These are phyloP conservation scores for Apiospora pterosperma DNA, from an alignment of 2,329 filamentous ascomycete species.

Conservation along the genomic window DNA sequence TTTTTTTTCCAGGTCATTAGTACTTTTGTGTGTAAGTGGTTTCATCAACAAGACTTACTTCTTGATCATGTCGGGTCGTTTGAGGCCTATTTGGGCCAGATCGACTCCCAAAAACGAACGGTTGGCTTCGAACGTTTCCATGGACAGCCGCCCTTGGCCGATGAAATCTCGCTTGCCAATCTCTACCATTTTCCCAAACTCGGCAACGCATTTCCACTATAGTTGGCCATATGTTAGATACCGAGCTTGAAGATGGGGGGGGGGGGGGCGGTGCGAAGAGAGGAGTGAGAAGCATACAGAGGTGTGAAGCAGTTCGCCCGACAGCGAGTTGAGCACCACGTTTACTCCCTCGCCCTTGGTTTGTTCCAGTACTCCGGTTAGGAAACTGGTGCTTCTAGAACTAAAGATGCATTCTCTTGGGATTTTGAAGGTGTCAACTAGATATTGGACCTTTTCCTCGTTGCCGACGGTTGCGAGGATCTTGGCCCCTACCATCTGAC, in stretches of 20 bases:
- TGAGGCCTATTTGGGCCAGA: constrained; percentile 17
- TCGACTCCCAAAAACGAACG: constrained; percentile 33
- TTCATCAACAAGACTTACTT: too few species aligned
- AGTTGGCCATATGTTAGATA: too few species aligned
- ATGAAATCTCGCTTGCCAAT: constrained; percentile 41
- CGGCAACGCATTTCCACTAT: constrained; percentile 43
- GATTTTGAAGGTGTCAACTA: constrained; percentile 10
- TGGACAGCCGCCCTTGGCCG: constrained; percentile 36
- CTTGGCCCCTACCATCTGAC: constrained; percentile 12
- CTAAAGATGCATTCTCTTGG: constrained; percentile 14
- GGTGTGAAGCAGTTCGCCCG: constrained; percentile 34
- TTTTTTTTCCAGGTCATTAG: too few species aligned
- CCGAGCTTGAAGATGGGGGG: too few species aligned
- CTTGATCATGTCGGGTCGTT: constrained; percentile 7
- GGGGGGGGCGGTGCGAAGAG: too few species aligned
- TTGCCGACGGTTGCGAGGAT: constrained; percentile 13
- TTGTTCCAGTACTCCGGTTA: constrained; percentile 9
- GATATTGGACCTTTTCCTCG: constrained; percentile 12
- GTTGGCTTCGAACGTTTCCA: constrained; percentile 39
- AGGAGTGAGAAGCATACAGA: too few species aligned
- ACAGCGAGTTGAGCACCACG: constrained; percentile 33
- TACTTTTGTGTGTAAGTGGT: too few species aligned
- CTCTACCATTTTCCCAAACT: constrained; percentile 42
- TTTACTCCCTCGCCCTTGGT: constrained; percentile 8
- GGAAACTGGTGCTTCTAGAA: constrained; percentile 11